Conservation (phyloP, 2,329 filamentous ascomycete species). For the Albifimbria verrucaria region DNA sequence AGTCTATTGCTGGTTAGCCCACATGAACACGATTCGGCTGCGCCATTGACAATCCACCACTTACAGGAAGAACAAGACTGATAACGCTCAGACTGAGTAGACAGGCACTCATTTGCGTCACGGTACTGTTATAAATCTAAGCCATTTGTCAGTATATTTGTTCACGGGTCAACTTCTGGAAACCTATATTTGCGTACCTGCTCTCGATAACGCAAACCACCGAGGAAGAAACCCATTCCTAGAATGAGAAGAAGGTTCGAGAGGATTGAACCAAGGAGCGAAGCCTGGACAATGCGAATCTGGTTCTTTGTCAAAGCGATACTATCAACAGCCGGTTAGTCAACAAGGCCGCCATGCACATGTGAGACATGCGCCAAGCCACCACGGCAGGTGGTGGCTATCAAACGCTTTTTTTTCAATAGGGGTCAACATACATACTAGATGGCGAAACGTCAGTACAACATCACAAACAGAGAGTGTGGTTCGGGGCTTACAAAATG, state of each 20-base stretch:
- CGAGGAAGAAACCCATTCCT: constrained; percentile 87
- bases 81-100: constrained; percentile 86
- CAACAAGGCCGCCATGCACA: too few species aligned
- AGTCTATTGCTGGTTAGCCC: constrained; percentile 54
- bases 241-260: constrained; percentile 85
- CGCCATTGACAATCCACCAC: constrained; percentile 18
- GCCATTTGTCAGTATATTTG: too few species aligned
- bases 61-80: constrained; percentile 77
- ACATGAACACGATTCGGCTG: constrained; percentile 26
- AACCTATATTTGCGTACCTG: constrained; percentile 50
- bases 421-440: constrained; percentile 49
- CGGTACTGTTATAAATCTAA: constrained; percentile 90
- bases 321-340: constrained; percentile 14
- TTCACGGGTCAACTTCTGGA: not conserved
- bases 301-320: constrained; percentile 50
- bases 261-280: constrained; percentile 83
- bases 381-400: not conserved
- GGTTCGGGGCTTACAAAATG: constrained; percentile 54
- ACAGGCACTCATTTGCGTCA: constrained; percentile 95
- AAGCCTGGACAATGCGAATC: constrained; percentile 89
- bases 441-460: constrained; percentile 10
- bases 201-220: constrained; percentile 82
- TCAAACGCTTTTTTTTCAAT: not conserved
- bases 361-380: too few species aligned
- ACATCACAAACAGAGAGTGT: not conserved